phyloP scores from a whole-genome alignment of 1,284 basidiomycete genomes.

The Pseudozyma flocculosa region DNA sequence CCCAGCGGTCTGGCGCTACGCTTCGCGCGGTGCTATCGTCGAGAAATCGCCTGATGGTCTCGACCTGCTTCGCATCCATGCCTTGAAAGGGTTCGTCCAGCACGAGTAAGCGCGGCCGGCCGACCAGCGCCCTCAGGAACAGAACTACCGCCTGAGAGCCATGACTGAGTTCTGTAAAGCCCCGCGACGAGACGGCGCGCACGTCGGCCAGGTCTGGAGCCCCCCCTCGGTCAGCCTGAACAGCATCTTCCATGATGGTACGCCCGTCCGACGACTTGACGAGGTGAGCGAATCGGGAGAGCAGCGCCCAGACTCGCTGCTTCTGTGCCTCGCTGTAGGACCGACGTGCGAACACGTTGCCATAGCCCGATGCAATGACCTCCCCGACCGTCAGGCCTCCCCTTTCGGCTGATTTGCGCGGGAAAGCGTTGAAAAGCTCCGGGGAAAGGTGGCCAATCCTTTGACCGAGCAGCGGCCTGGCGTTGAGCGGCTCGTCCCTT shows the following conservation, averaged over 20 bases:
- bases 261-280: conserved; percentile 12
- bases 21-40: conserved; percentile 14
- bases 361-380: conserved; percentile 47
- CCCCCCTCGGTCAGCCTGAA: not conserved
- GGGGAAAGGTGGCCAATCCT: conserved; percentile 74
- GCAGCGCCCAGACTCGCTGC: conserved; percentile 16
- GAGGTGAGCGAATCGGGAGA: conserved; percentile 34
- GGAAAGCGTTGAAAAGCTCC: conserved; percentile 88
- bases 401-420: conserved; percentile 56
- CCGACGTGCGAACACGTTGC: conserved; percentile 44
- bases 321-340: conserved; percentile 13
- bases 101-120: conserved; percentile 41
- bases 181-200: conserved; percentile 7
- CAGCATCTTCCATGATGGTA: not conserved
- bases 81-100: conserved; percentile 57
- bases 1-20: conserved; percentile 4
- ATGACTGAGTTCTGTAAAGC: conserved; percentile 31
- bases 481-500: conserved; percentile 45
- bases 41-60: conserved; percentile 31
- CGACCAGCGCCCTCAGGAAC: conserved; percentile 48
- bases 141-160: conserved; percentile 52
- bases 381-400: conserved; percentile 49
- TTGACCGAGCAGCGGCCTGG: conserved; percentile 33
- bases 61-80: conserved; percentile 43
- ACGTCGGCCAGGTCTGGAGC: conserved; percentile 2